Evolutionary conservation across 139 green algal genomes (phyloP), one percentile per base, ranked within the genome.

Genomic region (Volvox reticuliferus): DNA sequence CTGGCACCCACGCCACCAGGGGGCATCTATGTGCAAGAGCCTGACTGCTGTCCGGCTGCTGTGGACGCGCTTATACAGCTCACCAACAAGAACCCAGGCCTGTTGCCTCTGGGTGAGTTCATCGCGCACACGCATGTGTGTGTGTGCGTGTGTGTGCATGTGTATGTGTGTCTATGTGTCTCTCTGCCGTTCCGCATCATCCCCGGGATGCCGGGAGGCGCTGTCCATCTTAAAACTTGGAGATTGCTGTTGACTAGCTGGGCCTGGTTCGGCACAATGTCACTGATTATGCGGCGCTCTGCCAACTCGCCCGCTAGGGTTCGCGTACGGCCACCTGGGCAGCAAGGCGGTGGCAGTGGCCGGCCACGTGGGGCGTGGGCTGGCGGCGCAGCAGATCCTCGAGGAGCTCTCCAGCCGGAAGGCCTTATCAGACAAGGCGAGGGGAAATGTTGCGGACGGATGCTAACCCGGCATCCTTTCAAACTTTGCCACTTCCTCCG

Each of bases 1-100:
- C 71, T 28, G 12, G 12, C 55, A 73, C 30, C 55, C 55, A 55
- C 20, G 12, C 61, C 30, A 6, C 28, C 90, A 89, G 94, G 92
- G 17, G 95, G 95, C 32, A 94, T 96, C 79, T 96, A 96, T 79
- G 91, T 96, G 67, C 95, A 96, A 90, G 95, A 96, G 93, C 93
- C 94, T 3, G 95, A 96, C 88, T 91, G 89, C 28, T 83, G 69
- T 22, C 77, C 95, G n/a, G 77, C 89, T 6, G 65, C 78, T 0
- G 76, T 95, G 20, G 86, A 94, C 67, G 91, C 95, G 2, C 86
- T 96, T 28, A 82, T 92, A 26, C 63, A 71, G 17, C 93, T 96
- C 32, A 90, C 93, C 55, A 92, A 93, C 28, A 33, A 32, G 0
- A 35, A 93, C 68, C 82, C 91, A 1, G 65, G 36, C 18, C 83